Evolutionary conservation across 345 rosid genomes (phyloP), one percentile per base, ranked within the genome.

Genomic region (Acer yangbiense): DNA sequence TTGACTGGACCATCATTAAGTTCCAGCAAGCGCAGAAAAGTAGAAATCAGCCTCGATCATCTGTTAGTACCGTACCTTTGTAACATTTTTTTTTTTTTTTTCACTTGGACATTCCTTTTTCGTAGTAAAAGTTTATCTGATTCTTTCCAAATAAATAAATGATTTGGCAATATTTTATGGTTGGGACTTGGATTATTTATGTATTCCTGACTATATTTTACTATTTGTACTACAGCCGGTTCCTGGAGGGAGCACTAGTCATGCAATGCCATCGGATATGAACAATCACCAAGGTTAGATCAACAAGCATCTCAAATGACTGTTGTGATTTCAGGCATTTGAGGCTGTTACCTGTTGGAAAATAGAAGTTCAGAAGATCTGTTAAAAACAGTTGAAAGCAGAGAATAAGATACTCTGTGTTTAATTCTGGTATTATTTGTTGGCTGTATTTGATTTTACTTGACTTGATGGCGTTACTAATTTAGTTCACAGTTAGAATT

Each of bases 1-100:
- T 91, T 89, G 99, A 96, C 84, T 96, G 99, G 99, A 92, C 98
- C 18, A 89, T 94, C 76, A 89, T 94, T 55, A 94, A 96, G 92
- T 88, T 92, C 85, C 97, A 94, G 84, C 91, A 91, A 82, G 83
- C 96, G 16, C 93, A 90, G 77, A 94, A 87, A 83, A 75, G 69
- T 77, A 89, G 86, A 89, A 80, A 85, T 82, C 98, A 89, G 81
- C 85, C 90, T 82, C 92, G 86, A 78, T 71, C 77, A 77, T 80
- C 92, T 65, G 93, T 89, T 35, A 86, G 89, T 88, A 69, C 69
- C 63, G 89, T 88, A 69, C 69, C 63, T 55, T n/a, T 43, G 13
- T n/a, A 58, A 9, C 44, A 61, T 58, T n/a, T 75, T 62, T 35
- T 35, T 50, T 55, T 52, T 65, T 58, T 0, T 25, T 25, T 25